Evolutionary conservation across 495 filamentous ascomycete genomes (phyloP).

Genomic region (Aspergillus heteromorphus): DNA sequence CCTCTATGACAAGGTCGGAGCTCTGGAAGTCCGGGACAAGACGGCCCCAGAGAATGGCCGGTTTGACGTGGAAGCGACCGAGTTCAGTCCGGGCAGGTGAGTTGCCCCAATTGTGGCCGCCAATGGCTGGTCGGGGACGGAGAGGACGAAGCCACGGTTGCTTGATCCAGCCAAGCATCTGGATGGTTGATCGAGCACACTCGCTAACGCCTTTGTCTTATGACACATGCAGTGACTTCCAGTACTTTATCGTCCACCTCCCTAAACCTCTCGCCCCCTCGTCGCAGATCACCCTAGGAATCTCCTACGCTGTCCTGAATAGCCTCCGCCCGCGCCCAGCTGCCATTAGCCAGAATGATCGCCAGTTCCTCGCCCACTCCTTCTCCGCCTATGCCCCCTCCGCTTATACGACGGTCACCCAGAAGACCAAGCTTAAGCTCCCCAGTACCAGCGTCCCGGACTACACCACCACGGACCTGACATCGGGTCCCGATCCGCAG

Average conservation of each 20-base stretch:
- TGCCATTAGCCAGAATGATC: conserved; percentile 69
- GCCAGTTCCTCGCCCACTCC: conserved; percentile 78
- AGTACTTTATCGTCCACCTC: conserved; percentile 81
- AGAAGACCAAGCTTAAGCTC: conserved; percentile 96
- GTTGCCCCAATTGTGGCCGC: conserved; percentile 16
- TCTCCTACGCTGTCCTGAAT: conserved; percentile 73
- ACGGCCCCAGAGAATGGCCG: conserved; percentile 62
- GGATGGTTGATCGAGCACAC: background rate
- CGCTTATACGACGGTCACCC: conserved; percentile 77
- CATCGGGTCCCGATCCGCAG: conserved; percentile 68
- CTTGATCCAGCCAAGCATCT: conserved; percentile 2
- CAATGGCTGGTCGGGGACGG: conserved; percentile 19
- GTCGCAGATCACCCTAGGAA: conserved; percentile 76
- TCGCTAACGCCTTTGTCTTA: conserved; percentile 1
- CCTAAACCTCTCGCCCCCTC: conserved; percentile 67
- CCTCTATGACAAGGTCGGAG: conserved; percentile 69
- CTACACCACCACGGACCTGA: conserved; percentile 63
- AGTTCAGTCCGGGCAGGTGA: conserved; percentile 26
- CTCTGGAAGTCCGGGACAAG: conserved; percentile 85
- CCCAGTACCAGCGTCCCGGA: conserved; percentile 72
- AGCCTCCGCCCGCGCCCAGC: conserved; percentile 74
- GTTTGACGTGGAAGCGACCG: conserved; percentile 61
- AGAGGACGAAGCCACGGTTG: conserved; percentile 17
- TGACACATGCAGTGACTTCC: conserved; percentile 52
- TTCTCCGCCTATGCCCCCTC: conserved; percentile 79